Conservation (phyloP, 148 eudicot genomes). For the Oxyria digyna region DNA sequence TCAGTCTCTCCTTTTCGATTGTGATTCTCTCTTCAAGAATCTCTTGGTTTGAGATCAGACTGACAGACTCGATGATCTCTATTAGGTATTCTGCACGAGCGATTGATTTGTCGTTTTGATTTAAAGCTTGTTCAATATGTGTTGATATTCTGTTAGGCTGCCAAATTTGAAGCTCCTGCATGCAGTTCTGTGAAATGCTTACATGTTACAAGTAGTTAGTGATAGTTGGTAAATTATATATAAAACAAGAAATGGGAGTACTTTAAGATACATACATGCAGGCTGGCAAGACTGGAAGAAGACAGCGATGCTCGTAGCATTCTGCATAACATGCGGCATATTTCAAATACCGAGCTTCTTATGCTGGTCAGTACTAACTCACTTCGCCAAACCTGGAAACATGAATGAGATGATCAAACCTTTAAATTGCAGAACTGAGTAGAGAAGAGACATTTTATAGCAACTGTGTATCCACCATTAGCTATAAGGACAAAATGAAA, state of each 20-base stretch:
- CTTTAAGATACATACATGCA: conserved; percentile 38
- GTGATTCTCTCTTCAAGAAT: conserved; percentile 65
- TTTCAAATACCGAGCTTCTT: conserved; percentile 44
- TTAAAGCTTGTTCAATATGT: conserved; percentile 47
- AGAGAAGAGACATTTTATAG: background rate
- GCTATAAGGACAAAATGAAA: background rate
- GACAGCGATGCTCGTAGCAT: conserved; percentile 41
- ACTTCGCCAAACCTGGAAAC: conserved; percentile 55
- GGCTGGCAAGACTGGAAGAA: conserved; percentile 36
- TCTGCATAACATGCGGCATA: conserved; percentile 44
- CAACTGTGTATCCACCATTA: too few species aligned
- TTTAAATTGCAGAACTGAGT: background rate
- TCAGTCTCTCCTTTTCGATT: conserved; percentile 61
- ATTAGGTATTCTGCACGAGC: conserved; percentile 20
- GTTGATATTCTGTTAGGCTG: conserved; percentile 38
- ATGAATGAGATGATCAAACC: background rate
- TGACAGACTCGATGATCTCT: conserved; percentile 38
- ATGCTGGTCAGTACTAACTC: conserved; percentile 48
- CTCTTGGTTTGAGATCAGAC: conserved; percentile 44
- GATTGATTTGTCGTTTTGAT: conserved; percentile 25
- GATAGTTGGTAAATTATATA: background rate
- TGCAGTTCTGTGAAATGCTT: conserved; percentile 38
- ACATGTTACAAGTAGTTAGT: conserved; percentile 18
- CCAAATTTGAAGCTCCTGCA: conserved; percentile 58
- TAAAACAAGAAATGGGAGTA: background rate